phyloP scores from a whole-genome alignment of 192 early-diverging fungal genomes.

The Phlyctochytrium arcticum region DNA sequence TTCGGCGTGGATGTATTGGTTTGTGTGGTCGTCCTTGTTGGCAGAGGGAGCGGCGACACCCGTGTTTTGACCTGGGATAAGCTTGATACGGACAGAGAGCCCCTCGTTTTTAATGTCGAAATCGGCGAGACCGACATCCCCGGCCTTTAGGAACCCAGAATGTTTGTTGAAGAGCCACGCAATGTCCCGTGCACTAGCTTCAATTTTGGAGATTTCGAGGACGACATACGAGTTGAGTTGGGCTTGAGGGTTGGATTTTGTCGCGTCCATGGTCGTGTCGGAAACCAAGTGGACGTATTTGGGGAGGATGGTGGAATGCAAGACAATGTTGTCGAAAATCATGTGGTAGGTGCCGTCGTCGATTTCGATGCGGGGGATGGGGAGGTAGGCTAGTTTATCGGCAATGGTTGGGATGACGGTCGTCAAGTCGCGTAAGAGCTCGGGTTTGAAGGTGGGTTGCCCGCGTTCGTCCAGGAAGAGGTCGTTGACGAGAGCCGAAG shows the following conservation, averaged over 20 bases:
- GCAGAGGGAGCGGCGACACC: slow-evolving; percentile 6
- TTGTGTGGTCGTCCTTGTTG: not conserved
- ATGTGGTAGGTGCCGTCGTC: slow-evolving; percentile 35
- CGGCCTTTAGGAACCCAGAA: slow-evolving; percentile 27
- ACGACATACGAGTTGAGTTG: slow-evolving; percentile 21
- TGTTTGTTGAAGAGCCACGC: slow-evolving; percentile 33
- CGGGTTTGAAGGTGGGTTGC: slow-evolving; percentile 47
- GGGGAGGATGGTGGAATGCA: slow-evolving; percentile 32
- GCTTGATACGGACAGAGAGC: slow-evolving; percentile 13
- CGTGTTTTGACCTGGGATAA: slow-evolving; percentile 8
- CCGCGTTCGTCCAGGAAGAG: slow-evolving; percentile 49
- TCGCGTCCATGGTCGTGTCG: slow-evolving; percentile 29
- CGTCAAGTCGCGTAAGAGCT: slow-evolving; percentile 45
- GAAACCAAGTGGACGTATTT: slow-evolving; percentile 26
- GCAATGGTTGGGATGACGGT: slow-evolving; percentile 41
- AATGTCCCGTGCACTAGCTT: slow-evolving; percentile 23
- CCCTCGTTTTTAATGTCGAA: slow-evolving; percentile 25
- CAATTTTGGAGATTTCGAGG: slow-evolving; percentile 18
- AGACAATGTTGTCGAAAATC: slow-evolving; percentile 35
- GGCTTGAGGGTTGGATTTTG: slow-evolving; percentile 9
- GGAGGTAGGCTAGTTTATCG: slow-evolving; percentile 42
- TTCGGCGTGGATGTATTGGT: slow-evolving; percentile 16
- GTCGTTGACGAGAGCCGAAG: slow-evolving; percentile 32
- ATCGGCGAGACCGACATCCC: slow-evolving; percentile 30
- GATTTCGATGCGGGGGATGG: slow-evolving; percentile 46